Conservation (phyloP, 108 stramenopile genomes). For the Aureococcus anophagefferens region DNA sequence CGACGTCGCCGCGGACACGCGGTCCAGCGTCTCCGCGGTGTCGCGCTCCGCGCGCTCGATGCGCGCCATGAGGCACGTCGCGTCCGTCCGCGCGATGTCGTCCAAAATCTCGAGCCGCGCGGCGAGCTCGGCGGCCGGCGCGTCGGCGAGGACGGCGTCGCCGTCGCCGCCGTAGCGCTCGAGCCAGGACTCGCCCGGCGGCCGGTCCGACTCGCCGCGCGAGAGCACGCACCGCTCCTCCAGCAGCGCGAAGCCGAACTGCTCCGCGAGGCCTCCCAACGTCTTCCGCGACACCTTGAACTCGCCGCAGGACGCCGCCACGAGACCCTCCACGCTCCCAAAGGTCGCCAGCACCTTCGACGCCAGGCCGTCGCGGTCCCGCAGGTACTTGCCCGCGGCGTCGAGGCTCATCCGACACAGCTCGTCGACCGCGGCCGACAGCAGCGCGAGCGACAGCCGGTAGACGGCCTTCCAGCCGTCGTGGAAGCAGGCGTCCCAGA, state of each 20-base stretch:
- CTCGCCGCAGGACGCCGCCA: neutral
- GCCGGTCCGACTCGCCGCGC: neutral
- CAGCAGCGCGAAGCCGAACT: neutral
- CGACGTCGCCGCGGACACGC: neutral
- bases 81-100: neutral
- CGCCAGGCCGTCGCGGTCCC: neutral
- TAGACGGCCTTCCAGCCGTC: constrained; percentile 9
- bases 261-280: neutral
- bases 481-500: constrained; percentile 7
- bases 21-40: neutral
- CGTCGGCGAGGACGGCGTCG: too few species aligned
- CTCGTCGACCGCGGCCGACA: neutral
- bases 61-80: neutral
- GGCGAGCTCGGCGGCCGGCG: neutral
- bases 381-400: neutral
- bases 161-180: neutral
- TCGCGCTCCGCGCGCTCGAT: neutral
- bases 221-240: neutral
- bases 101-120: neutral
- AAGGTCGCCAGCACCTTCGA: too few species aligned
- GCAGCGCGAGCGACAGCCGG: constrained; percentile 1
- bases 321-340: too few species aligned
- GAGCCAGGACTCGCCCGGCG: neutral
- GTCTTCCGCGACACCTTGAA: neutral
- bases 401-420: neutral